Percentiles rank a stretch among this genome's conserved stretches.
Conservation (phyloP, 805 yeast genomes). For the Candida easanensis region DNA sequence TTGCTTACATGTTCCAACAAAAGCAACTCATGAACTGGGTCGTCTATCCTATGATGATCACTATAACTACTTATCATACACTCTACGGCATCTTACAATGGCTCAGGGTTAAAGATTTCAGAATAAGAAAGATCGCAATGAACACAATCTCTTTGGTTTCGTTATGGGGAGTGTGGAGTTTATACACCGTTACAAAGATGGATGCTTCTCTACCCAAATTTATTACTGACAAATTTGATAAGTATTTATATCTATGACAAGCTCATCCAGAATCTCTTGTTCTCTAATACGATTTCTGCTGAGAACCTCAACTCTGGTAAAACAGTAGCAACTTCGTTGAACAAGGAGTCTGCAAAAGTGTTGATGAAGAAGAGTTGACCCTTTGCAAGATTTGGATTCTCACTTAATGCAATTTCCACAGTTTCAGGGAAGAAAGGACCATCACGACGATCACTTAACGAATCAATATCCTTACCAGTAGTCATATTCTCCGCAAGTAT, state of each 20-base stretch:
- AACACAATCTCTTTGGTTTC: constrained; percentile 36
- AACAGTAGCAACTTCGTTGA: constrained; percentile 56
- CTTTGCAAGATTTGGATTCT: constrained; percentile 51
- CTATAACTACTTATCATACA: constrained; percentile 49
- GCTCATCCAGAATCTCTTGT: constrained; percentile 13
- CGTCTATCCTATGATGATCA: constrained; percentile 34
- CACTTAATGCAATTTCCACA: constrained; percentile 42
- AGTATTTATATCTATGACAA: constrained; percentile 11
- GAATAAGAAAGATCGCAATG: constrained; percentile 45
- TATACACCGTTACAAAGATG: constrained; percentile 23
- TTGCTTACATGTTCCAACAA: constrained; percentile 37
- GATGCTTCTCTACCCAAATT: constrained; percentile 13
- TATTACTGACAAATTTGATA: constrained; percentile 17
- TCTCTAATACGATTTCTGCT: constrained; percentile 12
- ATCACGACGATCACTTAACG: constrained; percentile 18
- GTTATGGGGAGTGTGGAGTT: constrained; percentile 35
- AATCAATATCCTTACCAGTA: constrained; percentile 23
- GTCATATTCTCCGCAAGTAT: constrained; percentile 42
- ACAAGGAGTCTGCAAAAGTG: constrained; percentile 77
- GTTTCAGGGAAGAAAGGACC: constrained; percentile 33
- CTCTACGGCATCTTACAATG: constrained; percentile 52
- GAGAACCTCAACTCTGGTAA: constrained; percentile 59
- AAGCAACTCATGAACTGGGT: constrained; percentile 30
- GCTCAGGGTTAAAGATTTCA: constrained; percentile 36
- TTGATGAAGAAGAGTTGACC: constrained; percentile 84